These are phyloP conservation scores for Tubosaeta brunneosetosa DNA, from an alignment of 768 basidiomycete species.

Conservation along the genomic window DNA sequence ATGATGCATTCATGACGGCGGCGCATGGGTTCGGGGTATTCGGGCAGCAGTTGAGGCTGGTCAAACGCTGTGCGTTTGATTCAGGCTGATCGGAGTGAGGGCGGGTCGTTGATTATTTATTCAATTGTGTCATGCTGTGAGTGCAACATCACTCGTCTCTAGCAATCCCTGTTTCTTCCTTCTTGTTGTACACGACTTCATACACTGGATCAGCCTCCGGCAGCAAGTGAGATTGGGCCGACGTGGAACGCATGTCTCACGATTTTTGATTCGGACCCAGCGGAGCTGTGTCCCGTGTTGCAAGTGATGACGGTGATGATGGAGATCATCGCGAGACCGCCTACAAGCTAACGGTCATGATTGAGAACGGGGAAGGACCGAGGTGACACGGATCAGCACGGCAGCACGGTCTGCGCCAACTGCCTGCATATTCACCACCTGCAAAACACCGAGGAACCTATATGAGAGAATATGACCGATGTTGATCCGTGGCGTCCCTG, in stretches of 20 bases:
- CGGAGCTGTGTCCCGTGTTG: background rate
- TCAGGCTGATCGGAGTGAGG: background rate
- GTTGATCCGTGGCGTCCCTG: background rate
- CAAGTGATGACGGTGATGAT: background rate
- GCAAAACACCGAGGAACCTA: too few relatives aligned
- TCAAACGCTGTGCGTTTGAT: background rate
- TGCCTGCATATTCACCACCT: too few relatives aligned
- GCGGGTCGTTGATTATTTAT: background rate
- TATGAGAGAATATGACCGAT: background rate
- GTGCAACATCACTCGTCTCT: background rate
- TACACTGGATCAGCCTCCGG: background rate
- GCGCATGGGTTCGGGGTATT: background rate
- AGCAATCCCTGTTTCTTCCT: background rate
- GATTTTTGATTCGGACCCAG: too few relatives aligned
- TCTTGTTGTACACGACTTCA: background rate
- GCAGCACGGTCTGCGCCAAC: too few relatives aligned
- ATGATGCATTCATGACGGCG: conserved; percentile 1
- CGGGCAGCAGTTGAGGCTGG: background rate
- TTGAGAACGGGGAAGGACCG: background rate
- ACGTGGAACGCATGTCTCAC: background rate
- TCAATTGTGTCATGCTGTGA: background rate
- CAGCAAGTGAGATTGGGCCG: background rate
- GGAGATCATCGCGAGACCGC: background rate
- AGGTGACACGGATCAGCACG: too few relatives aligned
- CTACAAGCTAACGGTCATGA: background rate